Percentiles rank a stretch among this genome's conserved stretches.
These are phyloP conservation scores for Saccharomyces kudriavzevii DNA, from an alignment of 805 yeast genomes.

Conservation along the genomic window DNA sequence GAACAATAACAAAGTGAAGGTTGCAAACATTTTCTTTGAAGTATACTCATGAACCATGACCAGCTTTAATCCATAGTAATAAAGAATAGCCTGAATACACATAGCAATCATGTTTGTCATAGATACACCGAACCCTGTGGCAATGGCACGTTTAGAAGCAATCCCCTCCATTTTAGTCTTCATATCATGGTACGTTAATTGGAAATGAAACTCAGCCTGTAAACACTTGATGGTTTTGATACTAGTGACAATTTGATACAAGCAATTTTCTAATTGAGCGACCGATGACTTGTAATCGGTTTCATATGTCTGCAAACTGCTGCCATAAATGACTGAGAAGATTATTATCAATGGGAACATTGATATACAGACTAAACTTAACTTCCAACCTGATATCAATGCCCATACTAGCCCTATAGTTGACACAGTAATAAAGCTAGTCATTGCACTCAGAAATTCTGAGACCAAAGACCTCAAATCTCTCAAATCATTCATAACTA, in stretches of 20 bases:
- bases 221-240: constrained; percentile 58
- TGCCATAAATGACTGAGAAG: constrained; percentile 46
- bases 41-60: constrained; percentile 52
- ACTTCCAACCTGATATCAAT: constrained; percentile 70
- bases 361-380: constrained; percentile 74
- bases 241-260: constrained; percentile 47
- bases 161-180: constrained; percentile 29
- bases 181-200: constrained; percentile 27
- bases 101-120: constrained; percentile 45
- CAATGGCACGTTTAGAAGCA: constrained; percentile 47
- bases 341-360: constrained; percentile 57
- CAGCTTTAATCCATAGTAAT: constrained; percentile 73
- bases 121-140: constrained; percentile 63
- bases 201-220: constrained; percentile 44
- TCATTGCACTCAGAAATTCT: constrained; percentile 47
- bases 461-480: constrained; percentile 62
- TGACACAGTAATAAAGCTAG: constrained; percentile 48
- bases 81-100: constrained; percentile 60
- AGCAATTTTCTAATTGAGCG: constrained; percentile 44
- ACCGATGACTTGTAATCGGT: constrained; percentile 48
- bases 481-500: constrained; percentile 73
- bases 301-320: constrained; percentile 47
- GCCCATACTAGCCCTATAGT: constrained; percentile 71
- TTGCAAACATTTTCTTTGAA: constrained; percentile 52
- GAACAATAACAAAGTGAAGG: constrained; percentile 64